These are phyloP conservation scores for Ceratocystis variospora DNA, from an alignment of 2,329 filamentous ascomycete genomes.

Conservation along the genomic window DNA sequence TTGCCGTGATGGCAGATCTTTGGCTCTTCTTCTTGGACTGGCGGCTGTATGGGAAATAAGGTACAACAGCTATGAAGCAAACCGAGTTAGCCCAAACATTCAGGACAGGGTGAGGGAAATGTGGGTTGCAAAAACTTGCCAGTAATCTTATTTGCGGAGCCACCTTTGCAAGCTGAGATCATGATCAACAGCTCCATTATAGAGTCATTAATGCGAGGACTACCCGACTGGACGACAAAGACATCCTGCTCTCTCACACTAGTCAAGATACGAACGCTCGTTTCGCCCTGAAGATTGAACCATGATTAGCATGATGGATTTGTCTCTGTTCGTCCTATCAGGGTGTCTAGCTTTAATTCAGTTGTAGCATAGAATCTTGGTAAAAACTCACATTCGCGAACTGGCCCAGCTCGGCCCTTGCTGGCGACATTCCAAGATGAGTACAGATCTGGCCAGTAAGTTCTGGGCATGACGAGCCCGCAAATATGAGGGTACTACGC, in stretches of 20 bases:
- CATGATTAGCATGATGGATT: conserved; percentile 14
- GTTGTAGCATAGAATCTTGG: neutral
- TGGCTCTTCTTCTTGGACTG: conserved; percentile 99
- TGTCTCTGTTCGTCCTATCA: conserved; percentile 1
- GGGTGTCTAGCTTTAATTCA: conserved; percentile 4
- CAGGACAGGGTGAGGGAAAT: neutral
- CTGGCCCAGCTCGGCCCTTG: conserved; percentile 51
- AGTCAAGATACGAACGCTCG: conserved; percentile 53
- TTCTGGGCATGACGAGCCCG: conserved; percentile 51
- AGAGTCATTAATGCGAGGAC: conserved; percentile 90
- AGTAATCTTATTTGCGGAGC: conserved; percentile 90
- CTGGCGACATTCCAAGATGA: conserved; percentile 52
- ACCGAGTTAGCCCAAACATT: conserved; percentile 12
- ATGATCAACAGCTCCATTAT: conserved; percentile 99
- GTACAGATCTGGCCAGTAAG: conserved; percentile 54
- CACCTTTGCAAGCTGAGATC: conserved; percentile 96
- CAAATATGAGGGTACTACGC: conserved; percentile 55
- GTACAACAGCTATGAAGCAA: conserved; percentile 53
- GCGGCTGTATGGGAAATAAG: conserved; percentile 97
- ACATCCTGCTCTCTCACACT: conserved; percentile 95
- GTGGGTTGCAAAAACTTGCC: conserved; percentile 42
- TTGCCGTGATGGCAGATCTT: conserved; percentile 85
- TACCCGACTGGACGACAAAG: conserved; percentile 96
- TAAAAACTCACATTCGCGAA: conserved; percentile 49
- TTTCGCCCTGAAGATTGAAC: conserved; percentile 45